Conservation (phyloP, 2,329 filamentous ascomycete genomes). For the Phialophora verrucosa region DNA sequence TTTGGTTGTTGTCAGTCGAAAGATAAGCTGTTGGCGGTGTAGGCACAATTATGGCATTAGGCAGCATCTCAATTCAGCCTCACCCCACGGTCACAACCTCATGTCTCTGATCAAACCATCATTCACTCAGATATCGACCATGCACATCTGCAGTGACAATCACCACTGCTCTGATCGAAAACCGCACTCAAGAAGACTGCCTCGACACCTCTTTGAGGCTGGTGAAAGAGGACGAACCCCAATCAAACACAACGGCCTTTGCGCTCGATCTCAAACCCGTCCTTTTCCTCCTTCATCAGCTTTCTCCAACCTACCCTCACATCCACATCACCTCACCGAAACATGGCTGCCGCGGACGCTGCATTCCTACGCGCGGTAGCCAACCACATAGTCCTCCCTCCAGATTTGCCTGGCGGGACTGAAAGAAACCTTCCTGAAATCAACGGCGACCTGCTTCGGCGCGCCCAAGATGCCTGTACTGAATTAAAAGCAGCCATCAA, state of each 20-base stretch:
- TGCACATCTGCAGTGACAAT: background rate
- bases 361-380: slow-evolving; percentile 36
- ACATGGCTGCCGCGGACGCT: background rate
- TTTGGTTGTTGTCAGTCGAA: background rate
- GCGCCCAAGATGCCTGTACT: slow-evolving; percentile 41
- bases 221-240: background rate
- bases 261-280: background rate
- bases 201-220: background rate
- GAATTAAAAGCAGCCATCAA: slow-evolving; percentile 28
- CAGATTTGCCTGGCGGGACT: slow-evolving; percentile 46
- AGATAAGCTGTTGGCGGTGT: background rate
- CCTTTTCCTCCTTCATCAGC: background rate
- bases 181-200: background rate
- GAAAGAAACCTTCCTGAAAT: slow-evolving; percentile 42
- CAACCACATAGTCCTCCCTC: slow-evolving; percentile 49
- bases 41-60: background rate
- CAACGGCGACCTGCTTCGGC: slow-evolving; percentile 42
- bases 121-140: background rate
- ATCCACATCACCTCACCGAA: background rate
- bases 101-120: background rate
- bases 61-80: slow-evolving; percentile 7
- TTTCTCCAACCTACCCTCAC: background rate
- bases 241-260: background rate
- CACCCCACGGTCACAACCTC: background rate
- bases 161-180: background rate